These are phyloP conservation scores for Fusarium austroafricanum DNA, from an alignment of 2,329 filamentous ascomycete genomes.

Conservation along the genomic window DNA sequence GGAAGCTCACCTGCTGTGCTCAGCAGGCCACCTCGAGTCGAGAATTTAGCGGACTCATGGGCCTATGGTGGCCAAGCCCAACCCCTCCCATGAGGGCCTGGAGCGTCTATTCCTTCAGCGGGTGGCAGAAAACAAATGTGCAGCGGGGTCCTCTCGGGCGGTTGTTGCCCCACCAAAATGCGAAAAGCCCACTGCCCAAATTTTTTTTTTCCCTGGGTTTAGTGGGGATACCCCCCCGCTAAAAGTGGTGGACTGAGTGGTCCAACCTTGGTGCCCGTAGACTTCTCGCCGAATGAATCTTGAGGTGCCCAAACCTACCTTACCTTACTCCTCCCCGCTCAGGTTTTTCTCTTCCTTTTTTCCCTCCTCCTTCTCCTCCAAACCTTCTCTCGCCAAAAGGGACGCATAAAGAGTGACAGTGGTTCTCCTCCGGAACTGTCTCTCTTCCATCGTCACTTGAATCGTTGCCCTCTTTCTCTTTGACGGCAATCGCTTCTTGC, in stretches of 20 bases:
- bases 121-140: conserved; percentile 13
- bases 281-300: conserved; percentile 42
- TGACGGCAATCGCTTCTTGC: conserved; percentile 46
- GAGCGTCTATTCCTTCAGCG: conserved; percentile 36
- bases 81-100: conserved; percentile 32
- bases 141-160: conserved; percentile 25
- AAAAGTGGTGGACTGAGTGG: conserved; percentile 29
- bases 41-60: conserved; percentile 37
- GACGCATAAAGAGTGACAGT: conserved; percentile 57
- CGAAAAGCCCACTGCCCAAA: conserved; percentile 36
- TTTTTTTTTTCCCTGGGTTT: conserved; percentile 43
- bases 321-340: conserved; percentile 45
- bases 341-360: conserved; percentile 42
- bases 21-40: conserved; percentile 31
- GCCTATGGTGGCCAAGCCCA: conserved; percentile 36
- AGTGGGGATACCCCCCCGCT: conserved; percentile 16
- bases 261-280: conserved; percentile 25
- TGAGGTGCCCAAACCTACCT: conserved; percentile 19
- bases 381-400: conserved; percentile 48
- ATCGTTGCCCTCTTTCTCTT: conserved; percentile 42
- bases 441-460: conserved; percentile 52
- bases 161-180: conserved; percentile 26
- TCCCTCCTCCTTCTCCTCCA: conserved; percentile 33
- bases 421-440: conserved; percentile 52
- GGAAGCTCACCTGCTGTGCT: conserved; percentile 4